Percentiles rank a stretch among this genome's conserved stretches.
phyloP scores from a whole-genome alignment of 2,329 filamentous ascomycete species.

The Paecilomyces dactylethromorphus region DNA sequence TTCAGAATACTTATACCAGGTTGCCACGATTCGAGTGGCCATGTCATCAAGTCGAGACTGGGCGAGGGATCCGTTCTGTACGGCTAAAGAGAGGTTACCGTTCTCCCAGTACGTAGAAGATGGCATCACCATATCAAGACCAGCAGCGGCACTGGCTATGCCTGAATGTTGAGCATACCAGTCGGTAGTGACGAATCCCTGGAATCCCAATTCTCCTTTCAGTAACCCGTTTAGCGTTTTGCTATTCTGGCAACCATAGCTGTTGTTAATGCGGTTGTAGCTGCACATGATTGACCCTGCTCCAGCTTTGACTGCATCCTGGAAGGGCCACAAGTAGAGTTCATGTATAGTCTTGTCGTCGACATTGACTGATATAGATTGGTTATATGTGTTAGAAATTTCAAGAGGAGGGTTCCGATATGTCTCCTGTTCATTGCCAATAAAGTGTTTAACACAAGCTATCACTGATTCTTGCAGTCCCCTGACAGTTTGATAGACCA shows the following conservation, averaged over 20 bases:
- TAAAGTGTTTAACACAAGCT: slow-evolving; percentile 46
- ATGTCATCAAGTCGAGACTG: slow-evolving; percentile 55
- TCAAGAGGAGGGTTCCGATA: slow-evolving; percentile 22
- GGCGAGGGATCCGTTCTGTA: slow-evolving; percentile 55
- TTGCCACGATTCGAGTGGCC: slow-evolving; percentile 37
- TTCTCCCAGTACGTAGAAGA: slow-evolving; percentile 7
- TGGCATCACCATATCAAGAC: slow-evolving; percentile 60
- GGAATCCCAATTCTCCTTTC: slow-evolving; percentile 74
- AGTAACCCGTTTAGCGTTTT: slow-evolving; percentile 68
- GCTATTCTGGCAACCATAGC: slow-evolving; percentile 72
- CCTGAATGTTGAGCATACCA: slow-evolving; percentile 71
- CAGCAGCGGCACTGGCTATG: slow-evolving; percentile 60
- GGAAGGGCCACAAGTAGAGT: slow-evolving; percentile 61
- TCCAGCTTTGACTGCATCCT: slow-evolving; percentile 53
- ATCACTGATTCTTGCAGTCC: slow-evolving; percentile 35
- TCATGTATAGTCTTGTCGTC: slow-evolving; percentile 62
- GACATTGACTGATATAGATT: slow-evolving; percentile 51
- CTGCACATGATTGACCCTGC: slow-evolving; percentile 56
- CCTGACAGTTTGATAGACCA: slow-evolving; percentile 32
- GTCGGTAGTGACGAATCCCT: slow-evolving; percentile 75
- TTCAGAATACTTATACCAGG: slow-evolving; percentile 5
- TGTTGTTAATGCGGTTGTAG: slow-evolving; percentile 66
- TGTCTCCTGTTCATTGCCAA: slow-evolving; percentile 51
- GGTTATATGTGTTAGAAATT: slow-evolving; percentile 36
- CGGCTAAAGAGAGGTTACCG: slow-evolving; percentile 45